phyloP scores from a whole-genome alignment of 192 early-diverging fungal species.

The Rhizophagus sp. region DNA sequence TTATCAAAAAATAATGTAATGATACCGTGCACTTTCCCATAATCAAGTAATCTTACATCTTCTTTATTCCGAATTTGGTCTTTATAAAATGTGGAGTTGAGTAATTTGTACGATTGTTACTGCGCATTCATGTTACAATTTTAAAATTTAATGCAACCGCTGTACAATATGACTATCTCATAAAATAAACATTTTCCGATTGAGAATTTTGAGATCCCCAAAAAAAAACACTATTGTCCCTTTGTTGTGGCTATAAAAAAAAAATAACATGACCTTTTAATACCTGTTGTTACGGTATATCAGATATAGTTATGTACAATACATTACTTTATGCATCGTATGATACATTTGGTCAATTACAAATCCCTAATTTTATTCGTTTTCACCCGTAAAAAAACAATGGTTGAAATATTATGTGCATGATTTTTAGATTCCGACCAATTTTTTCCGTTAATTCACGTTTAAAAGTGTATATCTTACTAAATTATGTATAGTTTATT shows the following conservation, averaged over 20 bases:
- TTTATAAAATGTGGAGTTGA: background rate
- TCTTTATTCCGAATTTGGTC: conserved; percentile 17
- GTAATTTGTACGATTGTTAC: background rate
- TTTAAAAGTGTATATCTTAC: no score
- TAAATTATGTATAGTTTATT: no score
- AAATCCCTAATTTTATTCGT: background rate
- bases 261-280: no score
- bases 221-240: no score
- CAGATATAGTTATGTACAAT: no score
- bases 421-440: background rate
- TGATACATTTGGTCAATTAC: background rate
- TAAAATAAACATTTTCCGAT: no score
- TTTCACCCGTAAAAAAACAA: no score
- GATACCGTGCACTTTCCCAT: background rate
- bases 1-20: background rate
- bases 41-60: background rate
- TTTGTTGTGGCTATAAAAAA: background rate
- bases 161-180: background rate
- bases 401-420: no score
- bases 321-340: background rate
- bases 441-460: background rate
- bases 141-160: background rate
- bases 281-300: no score
- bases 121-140: background rate
- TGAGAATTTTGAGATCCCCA: no score